phyloP scores from a whole-genome alignment of 148 eudicot genomes.

The Cornus suecica region DNA sequence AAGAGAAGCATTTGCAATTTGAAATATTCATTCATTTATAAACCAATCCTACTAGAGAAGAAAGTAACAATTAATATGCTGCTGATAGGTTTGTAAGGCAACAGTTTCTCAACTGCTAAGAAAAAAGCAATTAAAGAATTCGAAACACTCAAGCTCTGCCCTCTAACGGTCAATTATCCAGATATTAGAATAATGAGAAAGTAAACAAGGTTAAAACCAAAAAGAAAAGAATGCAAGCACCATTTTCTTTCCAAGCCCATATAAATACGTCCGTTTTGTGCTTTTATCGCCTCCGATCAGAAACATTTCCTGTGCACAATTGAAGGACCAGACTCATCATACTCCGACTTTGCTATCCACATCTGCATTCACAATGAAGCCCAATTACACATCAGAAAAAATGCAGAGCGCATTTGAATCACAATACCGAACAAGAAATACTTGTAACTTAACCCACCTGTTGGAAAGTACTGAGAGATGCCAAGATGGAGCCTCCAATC shows the following conservation, averaged over 20 bases:
- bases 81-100: not conserved
- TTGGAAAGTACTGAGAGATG: conserved; percentile 30
- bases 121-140: not conserved
- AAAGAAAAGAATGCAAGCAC: not conserved
- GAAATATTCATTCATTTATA: not conserved
- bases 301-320: conserved; percentile 30
- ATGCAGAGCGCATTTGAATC: not conserved
- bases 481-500: conserved; percentile 28
- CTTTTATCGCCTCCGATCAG: conserved; percentile 13
- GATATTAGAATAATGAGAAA: not conserved
- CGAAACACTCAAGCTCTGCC: not conserved
- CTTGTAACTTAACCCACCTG: conserved; percentile 10
- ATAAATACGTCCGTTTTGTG: conserved; percentile 1
- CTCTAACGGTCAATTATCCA: not conserved
- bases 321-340: conserved; percentile 29
- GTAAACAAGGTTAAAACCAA: not conserved
- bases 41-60: not conserved
- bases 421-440: not conserved
- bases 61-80: not conserved
- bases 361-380: conserved; percentile 14
- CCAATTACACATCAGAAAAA: not conserved
- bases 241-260: not conserved
- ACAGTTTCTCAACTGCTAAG: not conserved
- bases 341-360: conserved; percentile 27
- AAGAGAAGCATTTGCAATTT: not conserved